These are phyloP conservation scores for Pyrenopolyporus hunteri DNA, from an alignment of 495 filamentous ascomycete genomes.

Conservation along the genomic window DNA sequence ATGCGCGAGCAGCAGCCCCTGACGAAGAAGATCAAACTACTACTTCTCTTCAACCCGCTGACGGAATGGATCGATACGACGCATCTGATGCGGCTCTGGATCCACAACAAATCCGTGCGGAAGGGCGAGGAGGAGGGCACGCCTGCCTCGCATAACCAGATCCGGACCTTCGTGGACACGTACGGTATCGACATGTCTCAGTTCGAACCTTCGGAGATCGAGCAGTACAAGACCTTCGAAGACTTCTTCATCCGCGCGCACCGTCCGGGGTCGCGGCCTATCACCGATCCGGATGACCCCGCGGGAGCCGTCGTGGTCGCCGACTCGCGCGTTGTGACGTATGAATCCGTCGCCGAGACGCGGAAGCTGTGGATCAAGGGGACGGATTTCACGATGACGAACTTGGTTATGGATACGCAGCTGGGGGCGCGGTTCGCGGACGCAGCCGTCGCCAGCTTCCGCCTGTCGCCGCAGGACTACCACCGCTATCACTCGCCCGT, in stretches of 20 bases:
- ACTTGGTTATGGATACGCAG: constrained; percentile 44
- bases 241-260: constrained; percentile 56
- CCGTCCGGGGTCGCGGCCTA: constrained; percentile 45
- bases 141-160: constrained; percentile 28
- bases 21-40: constrained; percentile 50
- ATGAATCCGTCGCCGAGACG: constrained; percentile 45
- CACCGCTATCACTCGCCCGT: constrained; percentile 57
- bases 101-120: constrained; percentile 39
- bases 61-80: constrained; percentile 50
- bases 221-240: constrained; percentile 48
- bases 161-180: constrained; percentile 46
- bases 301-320: constrained; percentile 45
- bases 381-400: constrained; percentile 48
- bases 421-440: constrained; percentile 45
- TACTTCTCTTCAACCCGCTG: constrained; percentile 51
- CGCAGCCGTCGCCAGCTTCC: constrained; percentile 51
- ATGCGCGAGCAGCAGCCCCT: constrained; percentile 48
- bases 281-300: constrained; percentile 43
- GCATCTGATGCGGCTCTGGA: constrained; percentile 44
- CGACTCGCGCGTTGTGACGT: constrained; percentile 50
- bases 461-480: constrained; percentile 56
- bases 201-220: constrained; percentile 46
- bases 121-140: constrained; percentile 10
- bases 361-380: constrained; percentile 57
- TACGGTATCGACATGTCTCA: constrained; percentile 49